These are phyloP conservation scores for Agrocybe praecox DNA, from an alignment of 768 basidiomycete genomes.

Conservation along the genomic window DNA sequence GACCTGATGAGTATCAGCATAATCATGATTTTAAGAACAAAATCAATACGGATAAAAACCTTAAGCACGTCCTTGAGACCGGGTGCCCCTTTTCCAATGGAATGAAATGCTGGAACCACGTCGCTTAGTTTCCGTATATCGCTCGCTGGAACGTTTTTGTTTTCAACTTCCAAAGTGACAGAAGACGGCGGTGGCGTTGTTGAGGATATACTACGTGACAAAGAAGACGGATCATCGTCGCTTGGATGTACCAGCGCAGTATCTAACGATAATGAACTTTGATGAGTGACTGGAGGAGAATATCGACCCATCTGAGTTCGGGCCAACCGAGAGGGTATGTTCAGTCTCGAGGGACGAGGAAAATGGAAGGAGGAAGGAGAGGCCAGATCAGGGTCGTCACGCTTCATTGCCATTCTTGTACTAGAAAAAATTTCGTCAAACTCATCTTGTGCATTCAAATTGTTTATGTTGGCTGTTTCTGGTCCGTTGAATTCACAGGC, in stretches of 20 bases:
- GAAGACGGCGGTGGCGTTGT: constrained; percentile 37
- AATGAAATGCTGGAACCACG: background rate
- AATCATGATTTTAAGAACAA: background rate
- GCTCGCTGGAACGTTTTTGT: background rate
- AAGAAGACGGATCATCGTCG: constrained; percentile 33
- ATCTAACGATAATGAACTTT: background rate
- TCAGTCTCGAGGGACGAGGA: constrained; percentile 21
- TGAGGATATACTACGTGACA: constrained; percentile 44
- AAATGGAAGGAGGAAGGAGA: constrained; percentile 47
- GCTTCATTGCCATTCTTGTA: background rate
- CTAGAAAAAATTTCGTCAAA: background rate
- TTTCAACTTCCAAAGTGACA: background rate
- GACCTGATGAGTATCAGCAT: constrained; percentile 40
- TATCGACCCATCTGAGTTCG: background rate
- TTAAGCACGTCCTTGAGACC: constrained; percentile 76
- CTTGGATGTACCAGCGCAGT: constrained; percentile 47
- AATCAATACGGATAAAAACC: constrained; percentile 34
- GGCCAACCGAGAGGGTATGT: background rate
- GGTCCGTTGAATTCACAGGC: background rate
- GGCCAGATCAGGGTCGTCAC: constrained; percentile 27
- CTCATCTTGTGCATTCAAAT: background rate
- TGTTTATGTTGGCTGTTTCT: background rate
- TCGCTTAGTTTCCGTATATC: constrained; percentile 13
- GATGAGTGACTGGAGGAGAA: background rate
- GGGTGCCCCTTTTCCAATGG: constrained; percentile 40